A percentile compares a stretch with the other conserved stretches of the same genome.
These are phyloP conservation scores for Immersiella caudata DNA, from an alignment of 495 filamentous ascomycete species.

Conservation along the genomic window DNA sequence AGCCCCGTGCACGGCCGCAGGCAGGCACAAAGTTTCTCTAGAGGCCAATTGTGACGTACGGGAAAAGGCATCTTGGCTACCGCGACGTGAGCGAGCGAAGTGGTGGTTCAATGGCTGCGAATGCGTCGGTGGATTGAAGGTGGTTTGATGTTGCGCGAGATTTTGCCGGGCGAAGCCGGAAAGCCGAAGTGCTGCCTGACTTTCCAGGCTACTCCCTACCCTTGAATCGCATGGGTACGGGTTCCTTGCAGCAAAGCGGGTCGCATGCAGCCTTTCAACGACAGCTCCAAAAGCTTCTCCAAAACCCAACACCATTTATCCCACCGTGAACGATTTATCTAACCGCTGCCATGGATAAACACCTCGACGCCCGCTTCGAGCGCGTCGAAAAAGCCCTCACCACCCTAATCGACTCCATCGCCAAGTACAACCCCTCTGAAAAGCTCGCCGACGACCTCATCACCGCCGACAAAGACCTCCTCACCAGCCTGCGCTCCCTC, in stretches of 20 bases:
- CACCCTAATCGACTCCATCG: slow-evolving; percentile 71
- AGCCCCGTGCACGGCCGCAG: neutral
- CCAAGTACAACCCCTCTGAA: slow-evolving; percentile 74
- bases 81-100: slow-evolving; percentile 27
- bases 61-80: slow-evolving; percentile 46
- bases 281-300: neutral
- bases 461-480: slow-evolving; percentile 67
- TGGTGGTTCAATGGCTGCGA: slow-evolving; percentile 40
- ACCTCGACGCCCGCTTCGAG: slow-evolving; percentile 63
- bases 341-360: slow-evolving; percentile 55
- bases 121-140: slow-evolving; percentile 20
- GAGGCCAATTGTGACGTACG: slow-evolving; percentile 33
- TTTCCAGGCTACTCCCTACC: slow-evolving; percentile 8
- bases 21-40: neutral
- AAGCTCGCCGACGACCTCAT: slow-evolving; percentile 64
- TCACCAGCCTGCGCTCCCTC: slow-evolving; percentile 62
- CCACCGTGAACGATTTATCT: neutral
- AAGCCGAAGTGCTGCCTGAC: slow-evolving; percentile 27
- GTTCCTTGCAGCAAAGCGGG: slow-evolving; percentile 15
- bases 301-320: neutral
- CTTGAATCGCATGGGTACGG: slow-evolving; percentile 1
- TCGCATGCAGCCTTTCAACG: neutral
- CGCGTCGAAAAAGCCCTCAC: slow-evolving; percentile 68
- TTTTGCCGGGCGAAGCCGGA: slow-evolving; percentile 43
- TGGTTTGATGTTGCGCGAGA: slow-evolving; percentile 40